phyloP scores from a whole-genome alignment of 1,139 yeast genomes.

The Petasospora fabianii region DNA sequence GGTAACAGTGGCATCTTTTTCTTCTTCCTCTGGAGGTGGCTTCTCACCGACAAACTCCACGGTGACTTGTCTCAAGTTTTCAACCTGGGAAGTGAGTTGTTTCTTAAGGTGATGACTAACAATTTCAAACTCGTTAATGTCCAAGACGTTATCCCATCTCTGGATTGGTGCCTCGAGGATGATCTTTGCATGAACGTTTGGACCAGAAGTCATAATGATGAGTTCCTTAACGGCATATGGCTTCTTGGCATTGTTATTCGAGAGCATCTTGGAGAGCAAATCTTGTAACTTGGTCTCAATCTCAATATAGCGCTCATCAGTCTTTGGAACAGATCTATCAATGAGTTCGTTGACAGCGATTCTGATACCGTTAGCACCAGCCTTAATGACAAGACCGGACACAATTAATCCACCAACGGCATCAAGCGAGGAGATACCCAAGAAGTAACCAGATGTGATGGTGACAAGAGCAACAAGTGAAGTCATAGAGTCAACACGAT shows the following conservation, averaged over 20 bases:
- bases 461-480: constrained; percentile 88
- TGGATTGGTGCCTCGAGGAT: constrained; percentile 40
- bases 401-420: constrained; percentile 89
- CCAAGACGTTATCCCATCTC: constrained; percentile 40
- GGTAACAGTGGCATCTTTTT: constrained; percentile 10
- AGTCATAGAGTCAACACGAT: constrained; percentile 91
- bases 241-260: constrained; percentile 35
- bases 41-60: constrained; percentile 34
- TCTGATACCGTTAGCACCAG: constrained; percentile 75
- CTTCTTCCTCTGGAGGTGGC: constrained; percentile 25
- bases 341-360: constrained; percentile 71
- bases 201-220: constrained; percentile 67
- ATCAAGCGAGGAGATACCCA: constrained; percentile 80
- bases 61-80: constrained; percentile 31
- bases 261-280: constrained; percentile 31
- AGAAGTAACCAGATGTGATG: constrained; percentile 78
- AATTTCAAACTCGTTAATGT: constrained; percentile 42
- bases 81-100: constrained; percentile 24
- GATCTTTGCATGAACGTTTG: constrained; percentile 46
- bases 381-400: constrained; percentile 73
- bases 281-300: constrained; percentile 37
- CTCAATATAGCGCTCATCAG: constrained; percentile 39
- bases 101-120: constrained; percentile 35
- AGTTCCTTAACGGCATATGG: constrained; percentile 44
- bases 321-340: constrained; percentile 49